Base-by-base conservation (phyloP, 2,329 filamentous ascomycete species). In the Xylariales sp. region DNA sequence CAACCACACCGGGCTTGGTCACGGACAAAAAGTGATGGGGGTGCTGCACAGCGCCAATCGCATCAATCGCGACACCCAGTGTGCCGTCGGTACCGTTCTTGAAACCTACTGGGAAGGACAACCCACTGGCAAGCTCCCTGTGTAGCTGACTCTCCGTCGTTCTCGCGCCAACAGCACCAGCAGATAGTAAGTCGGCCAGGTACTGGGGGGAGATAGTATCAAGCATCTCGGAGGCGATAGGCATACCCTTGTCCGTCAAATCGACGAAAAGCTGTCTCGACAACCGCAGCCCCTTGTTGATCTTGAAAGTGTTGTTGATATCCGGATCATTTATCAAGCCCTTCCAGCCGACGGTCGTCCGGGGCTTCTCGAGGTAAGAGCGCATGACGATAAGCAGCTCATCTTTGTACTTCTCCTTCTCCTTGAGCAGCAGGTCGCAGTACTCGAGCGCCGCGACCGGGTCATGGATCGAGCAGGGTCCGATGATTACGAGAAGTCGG, bases 141-240 rank as follows among this genome's bases (percentile, higher is more conserved):
- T 98, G 93, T 48, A 97, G 76, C 70, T 98, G 93, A 38, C 84
- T 90, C 71, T 98, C 93, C 3, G 93, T 97, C 15, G 93, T 98
- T 47, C 93, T 80, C n/a, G 93, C 93, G 43, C 93, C 93, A 52
- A 98, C 84, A 20, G 93, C 93, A 43, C 93, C 93, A 10, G 95
- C 83, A 27, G 88, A 94, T 52, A 97, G 76, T 58, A 95, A 68
- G 65, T 98, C 93, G 39, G 91, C 89, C 38, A 96, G 71, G 76
- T 94, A 98, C 75, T 98, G 93, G 1, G 93, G 93, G 21, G 88
- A 95, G 62, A 97, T 96, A 40, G 93, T 97, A 63, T 98, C 93
- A 47, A 98, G 75, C 88, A 98, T 96, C 70, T 98, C 93, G 62
- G 84, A 91, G 31, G 93, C 93, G 56, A 98, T 83, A 21, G 93